Percentiles rank a stretch among this genome's conserved stretches.
phyloP scores from a whole-genome alignment of 306 rosid species.

The Prunus padus region DNA sequence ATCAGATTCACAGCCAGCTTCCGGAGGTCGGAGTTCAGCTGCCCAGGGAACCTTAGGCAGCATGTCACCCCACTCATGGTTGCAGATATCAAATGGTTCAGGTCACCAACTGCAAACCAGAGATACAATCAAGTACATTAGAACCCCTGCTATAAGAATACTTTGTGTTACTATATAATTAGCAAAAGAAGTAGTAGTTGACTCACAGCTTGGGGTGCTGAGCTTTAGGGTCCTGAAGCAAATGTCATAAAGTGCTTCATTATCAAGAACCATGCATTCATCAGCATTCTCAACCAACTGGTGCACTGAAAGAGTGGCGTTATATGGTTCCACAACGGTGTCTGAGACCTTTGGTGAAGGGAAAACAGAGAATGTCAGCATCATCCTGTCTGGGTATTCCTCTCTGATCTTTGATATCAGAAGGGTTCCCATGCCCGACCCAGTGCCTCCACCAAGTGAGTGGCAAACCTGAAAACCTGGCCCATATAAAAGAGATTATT shows the following conservation, averaged over 20 bases:
- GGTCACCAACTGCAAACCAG: slow-evolving; percentile 69
- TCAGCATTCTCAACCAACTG: slow-evolving; percentile 94
- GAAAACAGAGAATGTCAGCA: slow-evolving; percentile 91
- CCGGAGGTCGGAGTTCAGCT: slow-evolving; percentile 82
- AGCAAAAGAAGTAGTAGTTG: neutral
- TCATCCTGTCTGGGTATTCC: slow-evolving; percentile 92
- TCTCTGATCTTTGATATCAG: slow-evolving; percentile 89
- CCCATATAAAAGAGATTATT: slow-evolving; percentile 5
- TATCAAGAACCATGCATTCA: slow-evolving; percentile 97
- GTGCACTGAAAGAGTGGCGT: slow-evolving; percentile 90
- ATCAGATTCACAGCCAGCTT: slow-evolving; percentile 88
- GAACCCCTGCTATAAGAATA: neutral
- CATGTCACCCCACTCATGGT: slow-evolving; percentile 97
- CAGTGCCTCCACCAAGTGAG: slow-evolving; percentile 96
- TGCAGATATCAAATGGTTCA: slow-evolving; percentile 90
- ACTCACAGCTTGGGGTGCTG: slow-evolving; percentile 95
- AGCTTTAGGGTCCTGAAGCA: slow-evolving; percentile 93
- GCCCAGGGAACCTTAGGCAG: slow-evolving; percentile 92
- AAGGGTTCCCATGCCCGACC: slow-evolving; percentile 93
- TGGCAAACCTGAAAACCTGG: slow-evolving; percentile 96
- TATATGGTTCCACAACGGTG: slow-evolving; percentile 95
- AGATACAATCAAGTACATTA: neutral
- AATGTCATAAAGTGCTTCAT: slow-evolving; percentile 92
- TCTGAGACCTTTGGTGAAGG: slow-evolving; percentile 99
- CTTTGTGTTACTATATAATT: neutral